These are phyloP conservation scores for Tuber indicum DNA, from an alignment of 495 filamentous ascomycete genomes.

Conservation along the genomic window DNA sequence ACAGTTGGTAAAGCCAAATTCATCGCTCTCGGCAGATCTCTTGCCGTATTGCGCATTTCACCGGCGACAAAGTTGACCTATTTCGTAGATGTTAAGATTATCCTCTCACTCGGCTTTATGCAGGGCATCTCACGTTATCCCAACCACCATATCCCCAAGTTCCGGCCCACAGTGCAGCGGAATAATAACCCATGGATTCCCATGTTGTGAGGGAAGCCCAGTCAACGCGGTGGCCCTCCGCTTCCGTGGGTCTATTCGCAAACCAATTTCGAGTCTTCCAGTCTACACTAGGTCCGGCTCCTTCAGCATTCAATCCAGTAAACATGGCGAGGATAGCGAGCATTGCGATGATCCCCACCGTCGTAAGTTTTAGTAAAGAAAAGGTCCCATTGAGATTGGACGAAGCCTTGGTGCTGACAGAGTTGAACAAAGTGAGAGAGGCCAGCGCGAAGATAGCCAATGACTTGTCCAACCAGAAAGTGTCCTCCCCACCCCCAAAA, in stretches of 20 bases:
- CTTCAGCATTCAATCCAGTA: conserved; percentile 34
- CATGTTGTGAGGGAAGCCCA: conserved; percentile 48
- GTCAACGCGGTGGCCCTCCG: conserved; percentile 49
- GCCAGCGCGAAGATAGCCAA: conserved; percentile 44
- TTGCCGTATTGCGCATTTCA: conserved; percentile 49
- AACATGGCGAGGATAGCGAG: not conserved
- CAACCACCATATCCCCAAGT: conserved; percentile 57
- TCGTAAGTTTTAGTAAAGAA: conserved; percentile 48
- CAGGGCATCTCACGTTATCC: conserved; percentile 49
- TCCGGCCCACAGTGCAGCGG: conserved; percentile 52
- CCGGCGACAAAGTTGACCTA: conserved; percentile 54
- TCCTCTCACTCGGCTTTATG: not conserved
- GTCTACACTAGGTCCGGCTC: conserved; percentile 47
- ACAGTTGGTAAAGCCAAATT: conserved; percentile 53
- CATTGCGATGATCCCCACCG: not conserved
- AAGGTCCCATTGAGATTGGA: conserved; percentile 53
- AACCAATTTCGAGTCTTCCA: conserved; percentile 54
- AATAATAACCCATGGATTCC: conserved; percentile 52
- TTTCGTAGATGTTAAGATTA: not conserved
- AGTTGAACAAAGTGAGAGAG: conserved; percentile 50
- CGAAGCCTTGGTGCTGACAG: conserved; percentile 53
- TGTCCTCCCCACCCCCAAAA: not conserved
- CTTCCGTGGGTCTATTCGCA: conserved; percentile 44
- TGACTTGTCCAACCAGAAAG: conserved; percentile 42
- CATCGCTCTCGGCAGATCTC: conserved; percentile 53